These are phyloP conservation scores for Nematodospora anomalae DNA, from an alignment of 1,139 yeast genomes.

Conservation along the genomic window DNA sequence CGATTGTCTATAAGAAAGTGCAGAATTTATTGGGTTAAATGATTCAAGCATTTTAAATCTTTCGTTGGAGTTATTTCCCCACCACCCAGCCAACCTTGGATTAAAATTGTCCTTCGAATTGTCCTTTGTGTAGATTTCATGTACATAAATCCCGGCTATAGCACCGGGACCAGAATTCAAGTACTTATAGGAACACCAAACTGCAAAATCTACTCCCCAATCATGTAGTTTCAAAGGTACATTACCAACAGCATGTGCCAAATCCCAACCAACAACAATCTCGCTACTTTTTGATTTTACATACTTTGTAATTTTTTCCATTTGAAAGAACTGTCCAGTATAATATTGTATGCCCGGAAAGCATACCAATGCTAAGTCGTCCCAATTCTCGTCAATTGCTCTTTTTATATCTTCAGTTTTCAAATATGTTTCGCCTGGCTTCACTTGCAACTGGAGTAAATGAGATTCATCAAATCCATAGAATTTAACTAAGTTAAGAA, in stretches of 20 bases:
- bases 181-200: conserved; percentile 92
- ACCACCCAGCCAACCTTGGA: conserved; percentile 93
- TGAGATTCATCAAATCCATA: conserved; percentile 61
- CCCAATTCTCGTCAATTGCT: conserved; percentile 56
- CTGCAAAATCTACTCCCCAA: conserved; percentile 92
- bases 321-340: conserved; percentile 85
- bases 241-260: conserved; percentile 94
- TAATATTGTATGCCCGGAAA: conserved; percentile 91
- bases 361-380: conserved; percentile 69
- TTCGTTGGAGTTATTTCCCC: conserved; percentile 78
- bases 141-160: conserved; percentile 79
- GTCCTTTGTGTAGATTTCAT: conserved; percentile 48
- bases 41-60: conserved; percentile 79
- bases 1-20: conserved; percentile 87
- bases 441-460: conserved; percentile 63
- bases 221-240: conserved; percentile 74
- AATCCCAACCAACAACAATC: conserved; percentile 86
- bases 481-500: conserved; percentile 67
- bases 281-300: conserved; percentile 41
- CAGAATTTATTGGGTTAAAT: conserved; percentile 80
- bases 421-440: conserved; percentile 54
- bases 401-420: conserved; percentile 62
- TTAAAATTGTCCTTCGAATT: conserved; percentile 34
- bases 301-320: conserved; percentile 59
- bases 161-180: conserved; percentile 92